Percentiles rank a stretch among this genome's conserved stretches.
phyloP scores from a whole-genome alignment of 305 asterid species.

The Fraxinus paxiana region DNA sequence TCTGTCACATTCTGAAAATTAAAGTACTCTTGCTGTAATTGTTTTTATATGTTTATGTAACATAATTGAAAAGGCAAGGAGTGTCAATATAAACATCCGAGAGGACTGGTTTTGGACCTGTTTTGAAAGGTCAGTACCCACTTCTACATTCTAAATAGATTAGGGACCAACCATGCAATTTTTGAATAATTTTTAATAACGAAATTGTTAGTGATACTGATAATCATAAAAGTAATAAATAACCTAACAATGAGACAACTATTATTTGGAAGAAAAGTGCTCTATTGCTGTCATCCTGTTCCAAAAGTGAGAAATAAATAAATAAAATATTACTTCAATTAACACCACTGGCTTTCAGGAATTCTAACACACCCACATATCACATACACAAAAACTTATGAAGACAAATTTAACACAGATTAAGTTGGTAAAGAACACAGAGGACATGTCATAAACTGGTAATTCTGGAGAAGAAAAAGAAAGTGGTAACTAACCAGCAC shows the following conservation, averaged over 20 bases:
- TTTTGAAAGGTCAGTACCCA: neutral
- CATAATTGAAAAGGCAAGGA: neutral
- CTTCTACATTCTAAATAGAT: neutral
- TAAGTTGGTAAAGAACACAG: neutral
- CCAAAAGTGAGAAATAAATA: neutral
- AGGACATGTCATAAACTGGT: neutral
- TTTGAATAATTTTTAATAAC: neutral
- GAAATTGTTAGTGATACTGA: neutral
- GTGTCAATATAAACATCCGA: neutral
- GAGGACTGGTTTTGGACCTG: neutral
- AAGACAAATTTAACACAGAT: neutral
- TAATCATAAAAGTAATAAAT: neutral
- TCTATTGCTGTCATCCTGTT: neutral
- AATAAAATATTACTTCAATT: neutral
- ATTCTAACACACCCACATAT: neutral
- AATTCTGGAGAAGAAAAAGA: neutral
- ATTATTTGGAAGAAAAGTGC: neutral
- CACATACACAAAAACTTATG: neutral
- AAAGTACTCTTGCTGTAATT: neutral
- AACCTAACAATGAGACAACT: neutral
- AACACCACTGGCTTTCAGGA: neutral
- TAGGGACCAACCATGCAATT: neutral
- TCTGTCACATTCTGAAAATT: neutral
- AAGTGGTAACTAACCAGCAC: conserved; percentile 23
- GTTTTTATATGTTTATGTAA: neutral